Base-by-base conservation (phyloP, 1,139 yeast species). In the Hyphopichia buzzinii region DNA sequence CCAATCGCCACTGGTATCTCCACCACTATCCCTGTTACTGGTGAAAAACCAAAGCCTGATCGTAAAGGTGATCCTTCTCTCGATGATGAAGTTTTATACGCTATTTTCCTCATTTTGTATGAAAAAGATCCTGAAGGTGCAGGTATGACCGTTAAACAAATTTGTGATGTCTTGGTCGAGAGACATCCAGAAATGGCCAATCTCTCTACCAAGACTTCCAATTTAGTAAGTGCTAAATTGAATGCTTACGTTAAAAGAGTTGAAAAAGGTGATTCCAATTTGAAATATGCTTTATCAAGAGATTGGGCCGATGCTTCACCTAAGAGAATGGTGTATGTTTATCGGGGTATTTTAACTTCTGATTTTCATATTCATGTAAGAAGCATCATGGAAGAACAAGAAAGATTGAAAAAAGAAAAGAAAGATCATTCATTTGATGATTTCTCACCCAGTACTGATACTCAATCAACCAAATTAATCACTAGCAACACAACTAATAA, bases 291-390 rank as follows among this genome's bases (percentile, higher is more conserved):
- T 17, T 64, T 85, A 35, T 81, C 88, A 3, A 74, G 95, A 61
- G 92, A 84, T 57, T 85, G 95, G 95, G 90, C 92, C 3, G 90
- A 83, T 57, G 87, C 90, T 12, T 80, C 87, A 4, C 95, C 95
- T 32, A 82, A 85, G 52, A 73, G 95, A 66, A 85, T 85, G 95
- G 88, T 85, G 26, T 85, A 85, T 52, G 89, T 84, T 33, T 85
- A 84, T 59, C 77, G 92, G 51, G 95, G 94, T 25, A 64, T 83
- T 30, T 66, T 84, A 44, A 77, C 92, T 22, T 72, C 79, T 12
- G 89, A 84, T 53, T 84, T 81, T 60, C 83, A 81, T 49, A 59
- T 79, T 30, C 86, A 81, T 51, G 89, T 84, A 10, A 76, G 77
- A 39, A 74, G 72, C 44, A 77, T 81, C 41, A 61, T 65, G 70